These are phyloP conservation scores for Aureobasidium sp. DNA, from an alignment of 2,329 filamentous ascomycete species.

Conservation along the genomic window DNA sequence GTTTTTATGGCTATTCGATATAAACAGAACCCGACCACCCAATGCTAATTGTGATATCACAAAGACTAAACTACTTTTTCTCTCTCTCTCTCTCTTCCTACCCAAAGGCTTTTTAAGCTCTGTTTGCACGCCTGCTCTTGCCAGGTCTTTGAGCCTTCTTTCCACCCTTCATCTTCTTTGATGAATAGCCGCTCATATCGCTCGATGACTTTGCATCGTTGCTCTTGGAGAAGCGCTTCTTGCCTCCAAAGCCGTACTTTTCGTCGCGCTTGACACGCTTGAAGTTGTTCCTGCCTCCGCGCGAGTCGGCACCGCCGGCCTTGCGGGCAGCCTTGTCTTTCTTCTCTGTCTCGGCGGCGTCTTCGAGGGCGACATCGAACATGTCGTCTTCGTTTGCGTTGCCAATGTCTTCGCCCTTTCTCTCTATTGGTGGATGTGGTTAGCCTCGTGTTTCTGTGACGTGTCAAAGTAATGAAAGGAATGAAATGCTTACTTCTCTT, in stretches of 20 bases:
- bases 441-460: conserved; percentile 20
- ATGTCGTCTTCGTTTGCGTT: conserved; percentile 72
- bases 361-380: conserved; percentile 84
- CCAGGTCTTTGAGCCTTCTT: conserved; percentile 25
- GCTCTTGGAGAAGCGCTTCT: conserved; percentile 87
- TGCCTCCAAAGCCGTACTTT: conserved; percentile 92
- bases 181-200: conserved; percentile 74
- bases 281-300: conserved; percentile 38
- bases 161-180: conserved; percentile 72
- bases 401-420: conserved; percentile 59
- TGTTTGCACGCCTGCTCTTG: conserved; percentile 34
- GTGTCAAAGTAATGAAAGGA: not conserved
- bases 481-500: conserved; percentile 74
- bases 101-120: not conserved
- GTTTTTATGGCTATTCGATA: not conserved
- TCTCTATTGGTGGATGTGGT: conserved; percentile 16
- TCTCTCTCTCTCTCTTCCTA: not conserved
- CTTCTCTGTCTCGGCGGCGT: conserved; percentile 48
- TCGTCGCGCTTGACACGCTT: conserved; percentile 93
- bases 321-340: conserved; percentile 35
- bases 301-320: conserved; percentile 30
- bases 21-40: not conserved
- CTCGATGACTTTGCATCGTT: conserved; percentile 77
- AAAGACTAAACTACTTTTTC: not conserved
- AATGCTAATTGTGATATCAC: not conserved